These are phyloP conservation scores for Ministeria vibrans DNA, from an alignment of 78 protist species.

Conservation along the genomic window DNA sequence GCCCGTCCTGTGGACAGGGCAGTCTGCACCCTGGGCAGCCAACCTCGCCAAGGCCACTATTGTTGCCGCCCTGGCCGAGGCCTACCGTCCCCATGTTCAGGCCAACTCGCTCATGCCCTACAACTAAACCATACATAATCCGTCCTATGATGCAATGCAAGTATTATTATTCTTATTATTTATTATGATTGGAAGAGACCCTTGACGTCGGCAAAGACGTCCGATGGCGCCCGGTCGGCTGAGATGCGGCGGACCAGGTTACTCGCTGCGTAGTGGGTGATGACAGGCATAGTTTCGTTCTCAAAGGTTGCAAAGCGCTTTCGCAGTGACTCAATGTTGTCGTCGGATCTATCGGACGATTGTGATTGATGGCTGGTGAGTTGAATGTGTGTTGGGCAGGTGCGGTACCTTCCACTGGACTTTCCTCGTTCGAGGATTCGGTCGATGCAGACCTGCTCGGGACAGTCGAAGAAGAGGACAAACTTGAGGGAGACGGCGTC, in stretches of 20 bases:
- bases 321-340: conserved; percentile 52
- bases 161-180: too few species aligned
- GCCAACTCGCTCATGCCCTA: too few species aligned
- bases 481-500: conserved; percentile 8
- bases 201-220: conserved; percentile 38
- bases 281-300: conserved; percentile 46
- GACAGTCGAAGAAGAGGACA: conserved; percentile 59
- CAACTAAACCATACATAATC: too few species aligned
- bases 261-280: conserved; percentile 24
- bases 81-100: too few species aligned
- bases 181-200: too few species aligned
- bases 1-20: too few species aligned
- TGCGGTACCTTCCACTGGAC: conserved; percentile 42
- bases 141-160: too few species aligned
- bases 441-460: conserved; percentile 24
- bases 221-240: conserved; percentile 21
- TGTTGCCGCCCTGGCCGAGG: too few species aligned
- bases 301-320: conserved; percentile 46
- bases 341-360: conserved; percentile 65
- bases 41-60: too few species aligned
- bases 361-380: too few species aligned
- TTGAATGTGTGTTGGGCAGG: too few species aligned
- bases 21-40: too few species aligned
- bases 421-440: conserved; percentile 46
- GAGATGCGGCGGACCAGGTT: conserved; percentile 28